These are phyloP conservation scores for Pseudogymnoascus sp. DNA, from an alignment of 2,329 filamentous ascomycete genomes.

Conservation along the genomic window DNA sequence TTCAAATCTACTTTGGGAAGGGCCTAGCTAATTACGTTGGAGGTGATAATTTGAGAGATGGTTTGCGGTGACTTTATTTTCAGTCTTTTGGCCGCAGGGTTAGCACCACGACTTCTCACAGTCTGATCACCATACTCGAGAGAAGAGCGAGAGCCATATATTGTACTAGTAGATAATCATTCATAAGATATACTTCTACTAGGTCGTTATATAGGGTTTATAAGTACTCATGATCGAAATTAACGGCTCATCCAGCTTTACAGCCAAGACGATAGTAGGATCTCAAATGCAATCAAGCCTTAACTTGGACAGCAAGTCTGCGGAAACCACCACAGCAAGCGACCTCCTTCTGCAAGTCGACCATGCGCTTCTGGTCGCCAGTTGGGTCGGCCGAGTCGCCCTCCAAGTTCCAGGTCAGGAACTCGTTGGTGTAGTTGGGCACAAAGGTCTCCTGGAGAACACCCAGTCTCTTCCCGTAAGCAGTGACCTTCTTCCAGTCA, in stretches of 20 bases:
- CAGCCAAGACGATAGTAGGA: not conserved
- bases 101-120: not conserved
- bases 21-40: not conserved
- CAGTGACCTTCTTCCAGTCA: constrained; percentile 72
- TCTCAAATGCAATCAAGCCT: constrained; percentile 10
- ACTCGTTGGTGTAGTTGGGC: constrained; percentile 71
- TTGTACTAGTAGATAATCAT: not conserved
- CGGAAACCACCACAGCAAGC: constrained; percentile 59
- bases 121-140: not conserved
- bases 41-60: not conserved
- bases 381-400: constrained; percentile 58
- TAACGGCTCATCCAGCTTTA: not conserved
- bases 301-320: constrained; percentile 32
- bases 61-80: not conserved
- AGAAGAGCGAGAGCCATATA: not conserved
- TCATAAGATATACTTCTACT: not conserved
- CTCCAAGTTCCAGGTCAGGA: constrained; percentile 58
- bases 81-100: no score
- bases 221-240: not conserved
- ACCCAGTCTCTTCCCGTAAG: constrained; percentile 66
- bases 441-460: constrained; percentile 56
- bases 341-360: constrained; percentile 59
- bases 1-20: not conserved
- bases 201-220: not conserved
- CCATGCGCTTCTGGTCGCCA: constrained; percentile 71